phyloP scores from a whole-genome alignment of 768 basidiomycete species.

The Amanita subjunquillea region DNA sequence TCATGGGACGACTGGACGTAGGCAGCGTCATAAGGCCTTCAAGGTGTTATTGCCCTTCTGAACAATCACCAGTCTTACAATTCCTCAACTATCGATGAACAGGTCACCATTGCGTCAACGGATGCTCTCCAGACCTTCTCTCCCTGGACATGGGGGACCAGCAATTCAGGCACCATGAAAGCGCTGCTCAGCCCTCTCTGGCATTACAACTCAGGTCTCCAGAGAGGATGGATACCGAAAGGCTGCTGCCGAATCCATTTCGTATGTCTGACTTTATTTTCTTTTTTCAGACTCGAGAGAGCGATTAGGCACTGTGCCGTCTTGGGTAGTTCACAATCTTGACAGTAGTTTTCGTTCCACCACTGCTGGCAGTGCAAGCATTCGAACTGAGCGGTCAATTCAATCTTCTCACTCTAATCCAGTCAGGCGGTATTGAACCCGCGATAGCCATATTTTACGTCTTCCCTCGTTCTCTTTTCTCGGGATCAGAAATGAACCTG shows the following conservation, averaged over 20 bases:
- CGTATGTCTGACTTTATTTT: neutral
- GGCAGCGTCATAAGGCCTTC: constrained; percentile 8
- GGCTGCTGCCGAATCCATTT: constrained; percentile 26
- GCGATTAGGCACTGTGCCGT: constrained; percentile 35
- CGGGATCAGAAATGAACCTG: constrained; percentile 38
- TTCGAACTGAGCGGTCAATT: constrained; percentile 1
- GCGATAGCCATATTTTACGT: constrained; percentile 35
- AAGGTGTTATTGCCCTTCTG: neutral
- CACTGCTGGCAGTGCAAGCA: constrained; percentile 56
- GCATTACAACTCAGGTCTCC: constrained; percentile 82
- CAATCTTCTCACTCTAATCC: neutral
- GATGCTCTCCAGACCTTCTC: constrained; percentile 88
- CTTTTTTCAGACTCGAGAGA: constrained; percentile 30
- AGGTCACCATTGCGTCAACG: constrained; percentile 75
- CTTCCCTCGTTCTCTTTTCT: constrained; percentile 53
- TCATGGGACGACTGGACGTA: constrained; percentile 37
- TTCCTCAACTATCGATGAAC: constrained; percentile 42
- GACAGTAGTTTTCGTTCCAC: constrained; percentile 46
- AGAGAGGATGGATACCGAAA: constrained; percentile 78
- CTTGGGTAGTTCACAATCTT: constrained; percentile 28
- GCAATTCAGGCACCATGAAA: constrained; percentile 61
- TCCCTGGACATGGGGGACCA: constrained; percentile 97
- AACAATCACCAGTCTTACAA: constrained; percentile 36
- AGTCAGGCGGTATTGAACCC: constrained; percentile 48
- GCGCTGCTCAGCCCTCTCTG: constrained; percentile 70